Base-by-base conservation (phyloP, 2,329 filamentous ascomycete species). In the Aureobasidium sp. region DNA sequence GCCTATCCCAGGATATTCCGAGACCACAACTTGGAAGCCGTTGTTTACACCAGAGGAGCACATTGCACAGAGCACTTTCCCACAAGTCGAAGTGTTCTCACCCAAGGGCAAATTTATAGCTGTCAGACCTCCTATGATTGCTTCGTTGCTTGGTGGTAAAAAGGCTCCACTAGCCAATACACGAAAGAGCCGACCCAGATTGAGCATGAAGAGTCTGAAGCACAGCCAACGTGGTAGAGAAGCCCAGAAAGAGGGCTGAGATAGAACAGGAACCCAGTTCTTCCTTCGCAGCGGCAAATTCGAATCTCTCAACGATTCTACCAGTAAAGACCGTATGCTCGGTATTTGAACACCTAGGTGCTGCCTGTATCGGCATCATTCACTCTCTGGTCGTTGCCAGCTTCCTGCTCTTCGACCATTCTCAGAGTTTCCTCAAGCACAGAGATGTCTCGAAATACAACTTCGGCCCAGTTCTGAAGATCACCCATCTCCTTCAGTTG, bases 391-490 rank as follows among this genome's bases (percentile, higher is more conserved):
- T 59, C 60, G 34, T 45, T 52, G 16, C 30, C 59, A 59, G 61
- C 63, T 32, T 67, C 68, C 27, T 65, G 62, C 9, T 70, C 70
- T 50, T 74, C 72, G 10, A 65, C 72, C 30, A 72, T 65, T 49
- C 72, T 65, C 65, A 75, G 48, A 8, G 72, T 75, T 65, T 74
- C 72, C 61, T 75, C 73, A 55, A 74, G 55, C 30, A 74, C 71
- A 48, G 70, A 62, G 34, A 75, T 67, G 41, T 74, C 73, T 16
- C 72, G 66, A 64, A 74, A 89, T 69, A 93, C 78, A 75, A 91
- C 84, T 80, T 94, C 90, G 29, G 89, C 88, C 89, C 89, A 94
- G 73, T 92, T 92, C 79, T 93, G 89, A 70, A 93, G 83, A 71
- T 91, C 86, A 29, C 89, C 89, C 64, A 91, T 78, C 78, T 91